A percentile compares a stretch with the other conserved stretches of the same genome.
Evolutionary conservation across 176 grass and related monocot genomes (phyloP).

Genomic region (Triticum dicoccoides): DNA sequence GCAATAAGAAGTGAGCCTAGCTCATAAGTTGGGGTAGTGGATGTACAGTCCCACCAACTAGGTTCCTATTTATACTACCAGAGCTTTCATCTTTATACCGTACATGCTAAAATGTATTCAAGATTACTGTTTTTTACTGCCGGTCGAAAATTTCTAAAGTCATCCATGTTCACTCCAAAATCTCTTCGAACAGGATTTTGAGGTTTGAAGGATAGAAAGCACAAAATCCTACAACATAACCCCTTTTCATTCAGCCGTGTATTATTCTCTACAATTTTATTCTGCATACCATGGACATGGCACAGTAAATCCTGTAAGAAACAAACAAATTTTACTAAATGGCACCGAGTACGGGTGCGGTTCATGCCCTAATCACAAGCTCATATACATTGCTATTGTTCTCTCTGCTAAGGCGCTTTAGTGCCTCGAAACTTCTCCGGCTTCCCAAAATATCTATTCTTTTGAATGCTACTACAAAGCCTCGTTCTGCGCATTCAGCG

Average conservation of each 20-base stretch:
- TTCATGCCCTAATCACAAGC: constrained; percentile 82
- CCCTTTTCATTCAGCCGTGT: neutral
- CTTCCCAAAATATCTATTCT: constrained; percentile 90
- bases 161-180: neutral
- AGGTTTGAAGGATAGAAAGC: neutral
- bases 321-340: constrained; percentile 1
- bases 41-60: neutral
- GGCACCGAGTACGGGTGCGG: constrained; percentile 21
- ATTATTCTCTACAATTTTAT: constrained; percentile 32
- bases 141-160: no score
- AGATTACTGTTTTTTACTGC: no score
- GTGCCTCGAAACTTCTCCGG: constrained; percentile 80
- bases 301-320: neutral
- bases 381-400: constrained; percentile 82
- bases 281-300: neutral
- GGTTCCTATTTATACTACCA: neutral
- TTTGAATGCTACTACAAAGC: constrained; percentile 72
- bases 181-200: neutral
- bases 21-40: neutral
- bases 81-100: neutral
- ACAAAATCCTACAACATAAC: neutral
- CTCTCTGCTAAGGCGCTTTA: constrained; percentile 77
- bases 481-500: constrained; percentile 53
- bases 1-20: neutral
- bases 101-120: neutral